A percentile compares a stretch with the other conserved stretches of the same genome.
phyloP scores from a whole-genome alignment of 805 yeast species.

The Wickerhamia fluorescens region DNA sequence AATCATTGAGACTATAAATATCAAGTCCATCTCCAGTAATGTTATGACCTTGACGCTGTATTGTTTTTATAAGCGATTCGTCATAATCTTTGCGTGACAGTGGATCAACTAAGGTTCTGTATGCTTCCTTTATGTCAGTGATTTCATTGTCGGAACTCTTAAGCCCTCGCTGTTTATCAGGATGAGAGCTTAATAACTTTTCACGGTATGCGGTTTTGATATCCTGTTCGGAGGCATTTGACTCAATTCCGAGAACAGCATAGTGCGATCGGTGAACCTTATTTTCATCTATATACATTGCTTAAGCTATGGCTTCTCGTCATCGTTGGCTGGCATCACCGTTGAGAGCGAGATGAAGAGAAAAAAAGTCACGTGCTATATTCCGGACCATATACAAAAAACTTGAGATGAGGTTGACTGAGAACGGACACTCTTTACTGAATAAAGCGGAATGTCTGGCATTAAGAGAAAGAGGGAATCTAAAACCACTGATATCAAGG shows the following conservation, averaged over 20 bases:
- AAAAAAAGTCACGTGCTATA: too few species aligned
- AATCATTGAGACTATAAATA: conserved; percentile 55
- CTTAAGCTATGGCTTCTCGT: too few species aligned
- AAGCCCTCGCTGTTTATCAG: conserved; percentile 50
- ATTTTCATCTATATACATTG: too few species aligned
- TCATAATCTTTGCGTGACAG: conserved; percentile 46
- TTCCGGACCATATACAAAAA: too few species aligned
- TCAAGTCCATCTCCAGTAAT: conserved; percentile 67
- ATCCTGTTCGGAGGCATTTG: conserved; percentile 28
- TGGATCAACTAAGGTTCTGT: conserved; percentile 42
- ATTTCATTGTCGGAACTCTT: not conserved
- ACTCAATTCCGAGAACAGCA: conserved; percentile 47
- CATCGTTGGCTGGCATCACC: too few species aligned
- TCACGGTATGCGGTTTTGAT: conserved; percentile 60
- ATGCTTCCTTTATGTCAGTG: conserved; percentile 52
- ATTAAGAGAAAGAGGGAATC: too few species aligned
- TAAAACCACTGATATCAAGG: conserved; percentile 35
- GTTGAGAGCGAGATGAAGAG: too few species aligned
- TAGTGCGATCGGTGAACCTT: conserved; percentile 39
- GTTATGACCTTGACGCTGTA: conserved; percentile 31
- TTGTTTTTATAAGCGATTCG: conserved; percentile 25
- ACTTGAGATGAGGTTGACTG: too few species aligned
- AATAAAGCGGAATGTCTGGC: too few species aligned
- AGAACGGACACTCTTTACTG: too few species aligned
- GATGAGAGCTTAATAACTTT: conserved; percentile 60